Evolutionary conservation across 139 green algal genomes (phyloP), one percentile per base, ranked within the genome.

Genomic region (Haematococcus lacustris): DNA sequence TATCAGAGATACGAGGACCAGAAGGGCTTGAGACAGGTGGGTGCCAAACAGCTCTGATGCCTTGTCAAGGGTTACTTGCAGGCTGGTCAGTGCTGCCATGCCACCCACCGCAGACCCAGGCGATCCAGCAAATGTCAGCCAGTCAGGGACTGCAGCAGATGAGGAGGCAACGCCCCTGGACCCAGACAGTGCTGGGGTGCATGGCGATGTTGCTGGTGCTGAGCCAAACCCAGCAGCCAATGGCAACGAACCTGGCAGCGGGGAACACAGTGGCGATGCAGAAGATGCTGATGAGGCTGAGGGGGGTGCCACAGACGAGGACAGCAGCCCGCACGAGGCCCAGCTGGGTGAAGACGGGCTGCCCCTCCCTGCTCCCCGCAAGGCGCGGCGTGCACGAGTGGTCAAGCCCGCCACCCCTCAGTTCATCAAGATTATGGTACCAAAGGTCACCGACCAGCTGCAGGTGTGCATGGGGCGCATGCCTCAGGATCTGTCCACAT

Each of bases 391-490:
- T 57, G 21, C 17, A 13, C 21, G 47, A 13, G 13, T 57, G 13
- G 47, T 57, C 47, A 43, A 41, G 5, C 66, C 71, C 28, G 71
- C 50, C 33, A 76, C 61, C 35, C 51, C 76, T 7, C 57, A 78
- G n/a, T 68, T 62, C 6, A 62, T 83, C 2, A 75, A 41, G 13
- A 51, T 80, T 7, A 73, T 60, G 40, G 74, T 84, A 21, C 66
- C 74, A 38, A 84, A 80, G 74, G 66, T 74, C 0, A 35, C 80
- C 4, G 71, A 32, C 60, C 68, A 73, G 50, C 75, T 84, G 34
- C 66, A 69, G 0, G n/a, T 83, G 5, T 63, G 72, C 0, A 26
- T 78, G 38, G 76, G 72, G 25, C 53, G 57, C 51, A 68, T 88
- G 51, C 79, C 79, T 26, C 71, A 76, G 39, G 70, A 73, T 33